These are phyloP conservation scores for Lactarius hatsudake DNA, from an alignment of 768 basidiomycete genomes.

Conservation along the genomic window DNA sequence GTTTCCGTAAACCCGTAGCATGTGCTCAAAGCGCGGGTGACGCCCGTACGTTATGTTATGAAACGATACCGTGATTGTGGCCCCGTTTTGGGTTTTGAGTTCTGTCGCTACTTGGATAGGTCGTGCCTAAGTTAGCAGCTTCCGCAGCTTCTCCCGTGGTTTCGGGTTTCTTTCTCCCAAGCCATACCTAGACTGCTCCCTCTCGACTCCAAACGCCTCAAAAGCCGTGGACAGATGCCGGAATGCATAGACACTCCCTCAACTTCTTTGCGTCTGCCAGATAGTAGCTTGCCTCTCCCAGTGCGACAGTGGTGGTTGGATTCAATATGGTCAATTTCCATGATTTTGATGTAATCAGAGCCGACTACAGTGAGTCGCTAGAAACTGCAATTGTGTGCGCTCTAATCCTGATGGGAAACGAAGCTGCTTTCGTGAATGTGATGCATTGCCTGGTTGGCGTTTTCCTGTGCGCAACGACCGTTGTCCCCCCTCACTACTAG, in stretches of 20 bases:
- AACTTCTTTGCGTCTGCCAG: not conserved
- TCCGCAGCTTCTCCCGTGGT: not conserved
- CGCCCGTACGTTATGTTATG: conserved; percentile 1
- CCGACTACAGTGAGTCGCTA: not conserved
- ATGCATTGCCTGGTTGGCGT: conserved; percentile 4
- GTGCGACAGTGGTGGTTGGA: not conserved
- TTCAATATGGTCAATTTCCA: conserved; percentile 8
- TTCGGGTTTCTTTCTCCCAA: not conserved
- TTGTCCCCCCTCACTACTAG: not conserved
- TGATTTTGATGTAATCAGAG: not conserved
- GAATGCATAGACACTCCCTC: not conserved
- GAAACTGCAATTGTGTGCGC: not conserved
- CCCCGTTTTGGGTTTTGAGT: not conserved
- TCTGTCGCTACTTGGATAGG: not conserved
- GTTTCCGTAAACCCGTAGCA: not conserved
- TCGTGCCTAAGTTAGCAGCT: no score
- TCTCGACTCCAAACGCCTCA: not conserved
- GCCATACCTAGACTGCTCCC: not conserved
- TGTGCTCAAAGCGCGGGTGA: no score
- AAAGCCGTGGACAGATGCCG: not conserved
- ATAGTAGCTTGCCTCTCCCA: not conserved
- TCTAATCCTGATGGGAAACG: not conserved
- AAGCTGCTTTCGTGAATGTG: conserved; percentile 2
- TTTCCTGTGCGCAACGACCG: not conserved
- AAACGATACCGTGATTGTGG: no score